These are phyloP conservation scores for Lactarius trivialis DNA, from an alignment of 768 basidiomycete species.

Conservation along the genomic window DNA sequence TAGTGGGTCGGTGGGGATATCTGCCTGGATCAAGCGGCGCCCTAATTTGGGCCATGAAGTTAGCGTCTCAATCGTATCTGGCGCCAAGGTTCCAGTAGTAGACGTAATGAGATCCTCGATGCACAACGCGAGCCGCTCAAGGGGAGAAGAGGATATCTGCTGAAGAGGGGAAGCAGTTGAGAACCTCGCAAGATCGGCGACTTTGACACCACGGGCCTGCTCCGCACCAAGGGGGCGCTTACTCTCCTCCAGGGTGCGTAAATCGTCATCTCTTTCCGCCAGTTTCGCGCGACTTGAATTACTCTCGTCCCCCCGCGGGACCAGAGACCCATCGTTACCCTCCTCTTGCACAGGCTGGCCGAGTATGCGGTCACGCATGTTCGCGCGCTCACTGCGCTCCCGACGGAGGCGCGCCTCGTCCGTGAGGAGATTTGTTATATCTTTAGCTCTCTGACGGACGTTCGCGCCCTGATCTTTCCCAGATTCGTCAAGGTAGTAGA, in stretches of 20 bases:
- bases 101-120: no score
- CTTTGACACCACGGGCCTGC: slow-evolving; percentile 57
- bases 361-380: slow-evolving; percentile 94
- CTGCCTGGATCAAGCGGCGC: no score
- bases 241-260: slow-evolving; percentile 87
- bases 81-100: no score
- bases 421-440: slow-evolving; percentile 88
- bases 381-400: slow-evolving; percentile 75
- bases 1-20: no score
- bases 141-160: no score
- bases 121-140: no score
- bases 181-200: slow-evolving; percentile 71
- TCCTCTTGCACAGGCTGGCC: slow-evolving; percentile 43
- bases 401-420: slow-evolving; percentile 82
- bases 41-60: no score
- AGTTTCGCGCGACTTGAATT: slow-evolving; percentile 31
- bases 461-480: slow-evolving; percentile 99
- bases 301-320: slow-evolving; percentile 42
- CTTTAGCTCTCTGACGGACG: slow-evolving; percentile 94
- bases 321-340: slow-evolving; percentile 27
- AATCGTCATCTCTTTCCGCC: slow-evolving; percentile 55
- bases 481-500: slow-evolving; percentile 92
- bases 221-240: slow-evolving; percentile 69
- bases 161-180: no score
- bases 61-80: no score